Percentiles rank a stretch among this genome's conserved stretches.
Conservation (phyloP, 148 eudicot species). For the Nyssa sinensis region DNA sequence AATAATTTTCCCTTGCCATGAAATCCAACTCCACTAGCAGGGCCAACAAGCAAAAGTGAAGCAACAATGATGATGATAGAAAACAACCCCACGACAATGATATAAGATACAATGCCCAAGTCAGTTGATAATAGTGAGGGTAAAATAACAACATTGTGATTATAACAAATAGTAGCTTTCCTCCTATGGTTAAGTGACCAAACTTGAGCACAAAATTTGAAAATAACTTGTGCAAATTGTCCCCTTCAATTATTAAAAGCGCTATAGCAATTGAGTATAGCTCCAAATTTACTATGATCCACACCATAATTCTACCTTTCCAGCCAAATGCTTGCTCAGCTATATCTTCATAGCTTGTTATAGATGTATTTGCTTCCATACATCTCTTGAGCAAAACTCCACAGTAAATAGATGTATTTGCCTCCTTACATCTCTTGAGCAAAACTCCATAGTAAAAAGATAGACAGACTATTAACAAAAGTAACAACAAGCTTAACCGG, state of each 20-base stretch:
- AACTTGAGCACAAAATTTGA: conserved; percentile 22
- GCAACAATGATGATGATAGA: conserved; percentile 27
- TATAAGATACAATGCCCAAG: conserved; percentile 28
- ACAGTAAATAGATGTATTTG: too few relatives aligned
- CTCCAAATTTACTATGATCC: conserved; percentile 31
- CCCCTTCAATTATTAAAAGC: conserved; percentile 32
- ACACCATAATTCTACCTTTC: conserved; percentile 26
- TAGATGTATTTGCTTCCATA: conserved; percentile 25
- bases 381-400: conserved; percentile 27
- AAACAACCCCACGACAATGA: conserved; percentile 36
- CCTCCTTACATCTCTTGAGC: too few relatives aligned
- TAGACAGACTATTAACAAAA: conserved; percentile 21
- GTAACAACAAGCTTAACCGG: conserved; percentile 32
- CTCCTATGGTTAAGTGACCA: conserved; percentile 15
- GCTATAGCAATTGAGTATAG: conserved; percentile 32
- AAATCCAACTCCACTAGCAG: conserved; percentile 27
- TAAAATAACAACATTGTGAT: conserved; percentile 24
- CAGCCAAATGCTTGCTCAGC: conserved; percentile 37
- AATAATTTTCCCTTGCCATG: conserved; percentile 14
- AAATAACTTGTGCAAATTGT: conserved; percentile 36
- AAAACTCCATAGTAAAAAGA: too few relatives aligned
- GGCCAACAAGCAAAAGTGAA: conserved; percentile 26
- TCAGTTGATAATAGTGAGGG: conserved; percentile 32
- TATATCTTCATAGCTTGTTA: conserved; percentile 23
- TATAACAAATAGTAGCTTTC: conserved; percentile 23